A percentile compares a stretch with the other conserved stretches of the same genome.
Evolutionary conservation across 116 monocot genomes (phyloP).

Genomic region (Thalassia testudinum): DNA sequence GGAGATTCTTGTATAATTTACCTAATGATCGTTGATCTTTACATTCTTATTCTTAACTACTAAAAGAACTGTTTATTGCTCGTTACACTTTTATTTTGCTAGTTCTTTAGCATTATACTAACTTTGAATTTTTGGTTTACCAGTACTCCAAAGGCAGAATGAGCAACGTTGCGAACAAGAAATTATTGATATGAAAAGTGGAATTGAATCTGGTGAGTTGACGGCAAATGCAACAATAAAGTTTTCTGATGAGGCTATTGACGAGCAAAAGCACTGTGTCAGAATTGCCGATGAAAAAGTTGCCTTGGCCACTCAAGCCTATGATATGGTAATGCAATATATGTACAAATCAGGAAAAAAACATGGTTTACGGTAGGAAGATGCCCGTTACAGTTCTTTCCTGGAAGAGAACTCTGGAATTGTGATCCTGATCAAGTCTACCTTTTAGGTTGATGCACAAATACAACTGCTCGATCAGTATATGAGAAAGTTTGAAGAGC

Average conservation of each 20-base stretch:
- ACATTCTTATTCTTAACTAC: too few relatives aligned
- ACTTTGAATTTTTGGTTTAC: background rate
- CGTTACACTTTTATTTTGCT: too few relatives aligned
- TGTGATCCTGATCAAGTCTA: background rate
- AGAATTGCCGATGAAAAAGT: constrained; percentile 95
- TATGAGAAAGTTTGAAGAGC: constrained; percentile 68
- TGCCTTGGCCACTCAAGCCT: constrained; percentile 64
- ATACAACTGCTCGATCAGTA: constrained; percentile 91
- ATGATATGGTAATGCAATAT: constrained; percentile 64
- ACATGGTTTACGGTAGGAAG: background rate
- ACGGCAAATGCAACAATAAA: constrained; percentile 40
- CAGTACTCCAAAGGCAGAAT: constrained; percentile 44
- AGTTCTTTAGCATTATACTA: too few relatives aligned
- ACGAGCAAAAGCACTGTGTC: constrained; percentile 82
- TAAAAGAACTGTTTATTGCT: too few relatives aligned
- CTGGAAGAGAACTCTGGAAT: background rate
- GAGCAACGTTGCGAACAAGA: constrained; percentile 90
- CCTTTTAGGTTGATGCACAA: constrained; percentile 68
- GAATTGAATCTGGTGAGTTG: constrained; percentile 49
- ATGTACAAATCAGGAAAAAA: background rate
- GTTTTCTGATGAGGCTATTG: constrained; percentile 92
- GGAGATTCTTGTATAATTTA: too few relatives aligned
- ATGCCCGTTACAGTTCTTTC: background rate
- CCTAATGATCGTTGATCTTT: too few relatives aligned
- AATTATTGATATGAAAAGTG: constrained; percentile 51